Percentiles rank a stretch among this genome's conserved stretches.
phyloP scores from a whole-genome alignment of 805 yeast genomes.

The Danielia oregonensis region DNA sequence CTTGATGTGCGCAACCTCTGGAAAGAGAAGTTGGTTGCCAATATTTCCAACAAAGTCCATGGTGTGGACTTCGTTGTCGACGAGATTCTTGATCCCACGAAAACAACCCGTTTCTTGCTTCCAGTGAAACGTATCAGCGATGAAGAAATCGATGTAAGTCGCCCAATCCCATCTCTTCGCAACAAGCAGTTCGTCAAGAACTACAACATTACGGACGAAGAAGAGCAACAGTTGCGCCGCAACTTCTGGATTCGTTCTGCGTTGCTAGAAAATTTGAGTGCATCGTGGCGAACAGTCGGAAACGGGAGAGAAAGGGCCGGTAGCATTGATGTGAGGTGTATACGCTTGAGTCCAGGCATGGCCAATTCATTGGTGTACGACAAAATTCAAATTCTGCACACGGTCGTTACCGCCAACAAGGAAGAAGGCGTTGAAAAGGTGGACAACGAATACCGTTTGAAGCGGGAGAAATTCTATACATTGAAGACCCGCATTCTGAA shows the following conservation, averaged over 20 bases:
- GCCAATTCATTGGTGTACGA: conserved; percentile 50
- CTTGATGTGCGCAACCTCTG: conserved; percentile 82
- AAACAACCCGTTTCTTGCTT: conserved; percentile 54
- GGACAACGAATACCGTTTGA: conserved; percentile 5
- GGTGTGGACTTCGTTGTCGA: conserved; percentile 13
- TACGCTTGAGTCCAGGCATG: conserved; percentile 62
- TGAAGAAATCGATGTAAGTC: conserved; percentile 38
- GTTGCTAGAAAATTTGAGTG: conserved; percentile 55
- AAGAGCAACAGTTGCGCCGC: conserved; percentile 53
- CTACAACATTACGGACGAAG: conserved; percentile 50
- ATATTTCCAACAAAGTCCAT: conserved; percentile 28
- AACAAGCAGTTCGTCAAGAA: conserved; percentile 68
- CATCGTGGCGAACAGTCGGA: conserved; percentile 54
- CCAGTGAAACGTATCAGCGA: conserved; percentile 60
- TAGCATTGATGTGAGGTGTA: conserved; percentile 59
- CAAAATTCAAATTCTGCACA: conserved; percentile 41
- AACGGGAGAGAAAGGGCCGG: conserved; percentile 43
- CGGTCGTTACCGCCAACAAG: conserved; percentile 2
- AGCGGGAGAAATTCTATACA: conserved; percentile 47
- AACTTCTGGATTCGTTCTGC: conserved; percentile 80
- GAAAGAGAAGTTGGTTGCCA: conserved; percentile 46
- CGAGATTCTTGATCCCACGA: conserved; percentile 26
- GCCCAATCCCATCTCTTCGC: conserved; percentile 66
- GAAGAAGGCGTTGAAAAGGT: conserved; percentile 15
- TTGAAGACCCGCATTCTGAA: conserved; percentile 50